Conservation (phyloP, 108 stramenopile species). For the Cyclotella kingstonii region DNA sequence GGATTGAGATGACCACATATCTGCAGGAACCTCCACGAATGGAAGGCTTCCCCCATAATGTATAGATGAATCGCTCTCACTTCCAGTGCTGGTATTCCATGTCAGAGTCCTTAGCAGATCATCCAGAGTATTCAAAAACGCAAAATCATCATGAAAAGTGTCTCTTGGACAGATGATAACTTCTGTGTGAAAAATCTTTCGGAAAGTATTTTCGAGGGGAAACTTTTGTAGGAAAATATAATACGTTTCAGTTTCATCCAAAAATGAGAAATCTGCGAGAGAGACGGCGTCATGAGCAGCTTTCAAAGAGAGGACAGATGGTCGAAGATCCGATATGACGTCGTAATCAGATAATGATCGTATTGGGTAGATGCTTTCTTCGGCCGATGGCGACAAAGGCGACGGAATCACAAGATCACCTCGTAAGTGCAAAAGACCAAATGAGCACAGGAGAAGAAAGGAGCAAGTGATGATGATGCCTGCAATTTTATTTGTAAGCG, state of each 20-base stretch:
- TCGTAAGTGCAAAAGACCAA: too few relatives aligned
- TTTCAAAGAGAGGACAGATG: too few relatives aligned
- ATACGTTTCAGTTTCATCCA: not conserved
- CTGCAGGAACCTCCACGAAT: slow-evolving; percentile 13
- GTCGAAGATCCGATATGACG: too few relatives aligned
- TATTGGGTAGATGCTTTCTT: too few relatives aligned
- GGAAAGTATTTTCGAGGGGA: slow-evolving; percentile 28
- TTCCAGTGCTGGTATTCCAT: slow-evolving; percentile 1
- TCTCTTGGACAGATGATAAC: slow-evolving; percentile 35
- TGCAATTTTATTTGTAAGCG: too few relatives aligned
- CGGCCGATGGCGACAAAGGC: too few relatives aligned
- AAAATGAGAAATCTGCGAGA: not conserved
- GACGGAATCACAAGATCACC: too few relatives aligned
- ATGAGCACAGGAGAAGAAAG: too few relatives aligned
- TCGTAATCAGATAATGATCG: too few relatives aligned
- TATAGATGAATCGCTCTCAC: not conserved
- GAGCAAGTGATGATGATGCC: too few relatives aligned
- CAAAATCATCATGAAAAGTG: slow-evolving; percentile 11
- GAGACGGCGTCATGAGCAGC: not conserved
- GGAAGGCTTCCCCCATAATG: slow-evolving; percentile 2
- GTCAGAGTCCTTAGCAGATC: slow-evolving; percentile 3
- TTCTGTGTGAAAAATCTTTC: slow-evolving; percentile 43
- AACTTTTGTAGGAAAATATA: slow-evolving; percentile 49
- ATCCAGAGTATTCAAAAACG: slow-evolving; percentile 24
- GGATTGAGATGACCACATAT: slow-evolving; percentile 20